Evolutionary conservation across 257 asterid species (phyloP), one percentile per base, ranked within the genome.

Genomic region (Solanum boliviense): DNA sequence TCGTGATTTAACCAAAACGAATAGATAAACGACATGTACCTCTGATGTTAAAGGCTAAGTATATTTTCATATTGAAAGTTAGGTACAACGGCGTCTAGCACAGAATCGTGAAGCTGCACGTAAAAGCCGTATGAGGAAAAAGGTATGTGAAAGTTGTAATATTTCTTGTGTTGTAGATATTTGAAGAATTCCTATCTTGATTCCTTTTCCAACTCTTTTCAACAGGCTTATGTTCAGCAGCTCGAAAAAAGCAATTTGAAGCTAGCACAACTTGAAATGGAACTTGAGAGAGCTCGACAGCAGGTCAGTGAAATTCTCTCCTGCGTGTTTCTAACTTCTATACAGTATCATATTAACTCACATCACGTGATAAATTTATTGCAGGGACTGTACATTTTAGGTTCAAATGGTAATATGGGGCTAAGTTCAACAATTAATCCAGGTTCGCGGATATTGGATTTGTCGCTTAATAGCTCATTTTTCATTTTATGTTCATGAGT

Each of bases 101-200:
- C 99, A 97, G 84, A 97, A 97, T 86, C 98, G 99, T 1, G 98
- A 95, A 91, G 99, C 99, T 89, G 99, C 99, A 3, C 89, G 94
- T 71, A 97, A 96, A 89, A 97, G 99, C 87, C 96, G 99, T 21
- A 27, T 92, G 72, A 84, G 98, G 60, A 97, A 97, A 94, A 97
- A 97, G 99, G 99, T 95, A 85, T 52, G 9, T 23, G 25, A 86
- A 86, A 21, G 11, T 73, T 71, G 84, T 86, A 31, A n/a, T 32
- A 32, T 20, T 44, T 39, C 36, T 21, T 78, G 29, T 41, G 52
- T 20, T 18, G 23, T 48, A 48, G 3, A 29, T 36, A 58, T 21
- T 39, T 58, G 71, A 46, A 35, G 83, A n/a, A 25, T 13, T 46
- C 32, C 73, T 86, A 10, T 16, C 60, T 36, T 44, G 36, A 86